These are phyloP conservation scores for Handroanthus guayacan DNA, from an alignment of 257 asterid genomes.

Conservation along the genomic window DNA sequence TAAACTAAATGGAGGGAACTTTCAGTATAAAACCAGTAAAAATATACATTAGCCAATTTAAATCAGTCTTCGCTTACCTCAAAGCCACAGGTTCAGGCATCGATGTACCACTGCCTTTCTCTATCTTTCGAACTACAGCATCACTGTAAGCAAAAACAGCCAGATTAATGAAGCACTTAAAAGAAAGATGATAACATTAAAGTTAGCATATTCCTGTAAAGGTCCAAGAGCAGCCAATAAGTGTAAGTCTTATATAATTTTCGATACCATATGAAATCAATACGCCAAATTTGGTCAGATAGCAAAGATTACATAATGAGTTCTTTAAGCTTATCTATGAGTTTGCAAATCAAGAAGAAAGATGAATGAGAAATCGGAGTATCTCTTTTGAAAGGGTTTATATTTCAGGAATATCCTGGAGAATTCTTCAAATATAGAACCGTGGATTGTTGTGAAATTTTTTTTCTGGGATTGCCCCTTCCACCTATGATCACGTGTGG, in stretches of 20 bases:
- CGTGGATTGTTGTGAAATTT: slow-evolving; percentile 1
- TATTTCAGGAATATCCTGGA: slow-evolving; percentile 10
- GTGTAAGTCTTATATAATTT: too few relatives aligned
- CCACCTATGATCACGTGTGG: not conserved
- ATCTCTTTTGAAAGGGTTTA: too few relatives aligned
- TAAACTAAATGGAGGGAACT: slow-evolving; percentile 13
- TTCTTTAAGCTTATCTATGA: too few relatives aligned
- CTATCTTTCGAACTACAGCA: slow-evolving; percentile 73
- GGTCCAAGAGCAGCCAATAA: not conserved
- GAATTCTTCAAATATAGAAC: not conserved
- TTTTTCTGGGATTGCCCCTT: not conserved
- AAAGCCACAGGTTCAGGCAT: slow-evolving; percentile 56
- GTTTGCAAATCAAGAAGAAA: too few relatives aligned
- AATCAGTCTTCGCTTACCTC: slow-evolving; percentile 52
- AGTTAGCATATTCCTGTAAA: not conserved
- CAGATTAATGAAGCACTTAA: slow-evolving; percentile 25
- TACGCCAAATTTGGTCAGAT: too few relatives aligned
- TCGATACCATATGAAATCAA: too few relatives aligned
- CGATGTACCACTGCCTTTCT: slow-evolving; percentile 57
- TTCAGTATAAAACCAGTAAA: not conserved
- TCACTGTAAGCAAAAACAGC: slow-evolving; percentile 52
- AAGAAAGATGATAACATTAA: not conserved
- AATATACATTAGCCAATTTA: not conserved
- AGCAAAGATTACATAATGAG: too few relatives aligned
- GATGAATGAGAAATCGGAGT: too few relatives aligned